Percentiles rank a stretch among this genome's conserved stretches.
These are phyloP conservation scores for Aspergillus pseudoterreus DNA, from an alignment of 2,329 filamentous ascomycete species.

Conservation along the genomic window DNA sequence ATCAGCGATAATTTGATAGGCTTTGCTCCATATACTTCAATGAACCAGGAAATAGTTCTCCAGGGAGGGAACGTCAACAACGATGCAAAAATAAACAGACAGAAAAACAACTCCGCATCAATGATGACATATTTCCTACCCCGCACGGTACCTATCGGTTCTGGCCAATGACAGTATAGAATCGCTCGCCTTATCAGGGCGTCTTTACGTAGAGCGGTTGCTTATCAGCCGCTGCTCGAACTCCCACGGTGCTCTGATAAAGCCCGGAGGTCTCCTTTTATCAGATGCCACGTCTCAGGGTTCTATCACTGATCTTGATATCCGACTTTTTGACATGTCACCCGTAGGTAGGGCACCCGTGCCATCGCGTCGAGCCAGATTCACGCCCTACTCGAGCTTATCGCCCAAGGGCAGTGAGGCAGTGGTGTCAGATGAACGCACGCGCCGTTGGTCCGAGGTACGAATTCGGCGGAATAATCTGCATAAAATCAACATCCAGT, in stretches of 20 bases:
- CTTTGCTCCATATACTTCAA: too few species aligned
- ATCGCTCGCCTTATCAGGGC: too few species aligned
- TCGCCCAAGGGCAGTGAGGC: neutral
- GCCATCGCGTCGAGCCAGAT: neutral
- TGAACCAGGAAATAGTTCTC: too few species aligned
- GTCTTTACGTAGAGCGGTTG: neutral
- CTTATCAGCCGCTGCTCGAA: neutral
- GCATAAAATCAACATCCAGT: neutral
- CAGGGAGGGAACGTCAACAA: too few species aligned
- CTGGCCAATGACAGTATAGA: too few species aligned
- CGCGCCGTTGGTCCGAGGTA: neutral
- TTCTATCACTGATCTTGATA: neutral
- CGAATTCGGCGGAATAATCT: neutral
- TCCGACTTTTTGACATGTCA: neutral
- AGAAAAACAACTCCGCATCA: too few species aligned
- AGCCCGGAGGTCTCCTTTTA: neutral
- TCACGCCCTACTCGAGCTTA: neutral
- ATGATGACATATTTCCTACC: too few species aligned
- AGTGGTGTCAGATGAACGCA: neutral
- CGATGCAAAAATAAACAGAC: too few species aligned
- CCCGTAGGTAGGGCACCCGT: neutral
- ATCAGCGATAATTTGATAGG: too few species aligned
- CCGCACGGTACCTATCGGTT: too few species aligned
- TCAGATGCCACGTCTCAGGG: neutral
- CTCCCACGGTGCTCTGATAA: neutral